phyloP scores from a whole-genome alignment of 2,329 filamentous ascomycete genomes.

The Neoscytalidium dimidiatum region DNA sequence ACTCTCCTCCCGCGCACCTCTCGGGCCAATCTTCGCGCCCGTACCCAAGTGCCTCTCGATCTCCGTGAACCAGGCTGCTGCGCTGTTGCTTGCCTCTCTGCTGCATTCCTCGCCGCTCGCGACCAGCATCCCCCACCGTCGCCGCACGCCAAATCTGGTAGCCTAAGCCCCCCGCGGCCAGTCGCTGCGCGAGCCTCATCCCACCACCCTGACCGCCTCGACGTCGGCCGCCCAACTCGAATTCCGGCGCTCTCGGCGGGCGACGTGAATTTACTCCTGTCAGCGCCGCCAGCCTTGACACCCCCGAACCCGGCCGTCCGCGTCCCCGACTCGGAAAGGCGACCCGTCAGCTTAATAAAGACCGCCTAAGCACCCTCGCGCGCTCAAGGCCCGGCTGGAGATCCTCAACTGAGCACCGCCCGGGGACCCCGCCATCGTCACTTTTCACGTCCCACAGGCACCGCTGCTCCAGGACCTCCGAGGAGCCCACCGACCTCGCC shows the following conservation, averaged over 20 bases:
- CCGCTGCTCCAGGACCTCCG: background rate
- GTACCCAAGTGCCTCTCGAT: slow-evolving; percentile 12
- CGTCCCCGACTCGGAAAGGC: slow-evolving; percentile 8
- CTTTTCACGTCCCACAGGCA: slow-evolving; percentile 8
- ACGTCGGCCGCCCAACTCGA: slow-evolving; percentile 9
- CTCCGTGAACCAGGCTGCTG: slow-evolving; percentile 10
- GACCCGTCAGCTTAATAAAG: slow-evolving; percentile 19
- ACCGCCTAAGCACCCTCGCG: slow-evolving; percentile 8
- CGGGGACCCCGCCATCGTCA: slow-evolving; percentile 20
- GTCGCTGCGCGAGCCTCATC: slow-evolving; percentile 18
- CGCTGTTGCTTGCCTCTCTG: background rate
- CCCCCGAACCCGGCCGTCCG: slow-evolving; percentile 16
- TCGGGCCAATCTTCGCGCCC: slow-evolving; percentile 17
- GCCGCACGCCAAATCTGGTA: slow-evolving; percentile 11
- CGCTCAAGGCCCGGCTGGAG: slow-evolving; percentile 10
- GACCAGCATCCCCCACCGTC: slow-evolving; percentile 12
- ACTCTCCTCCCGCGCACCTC: slow-evolving; percentile 3
- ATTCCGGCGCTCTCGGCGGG: slow-evolving; percentile 21
- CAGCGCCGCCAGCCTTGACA: background rate
- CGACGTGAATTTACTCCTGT: slow-evolving; percentile 10
- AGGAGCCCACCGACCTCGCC: background rate
- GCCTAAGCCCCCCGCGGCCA: slow-evolving; percentile 7
- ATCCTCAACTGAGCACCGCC: slow-evolving; percentile 19
- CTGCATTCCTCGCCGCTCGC: slow-evolving; percentile 15
- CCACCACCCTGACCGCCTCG: slow-evolving; percentile 18